Evolutionary conservation across 352 stramenopile genomes (phyloP), one percentile per base, ranked within the genome.

Genomic region (Globisporangium sylvaticum): DNA sequence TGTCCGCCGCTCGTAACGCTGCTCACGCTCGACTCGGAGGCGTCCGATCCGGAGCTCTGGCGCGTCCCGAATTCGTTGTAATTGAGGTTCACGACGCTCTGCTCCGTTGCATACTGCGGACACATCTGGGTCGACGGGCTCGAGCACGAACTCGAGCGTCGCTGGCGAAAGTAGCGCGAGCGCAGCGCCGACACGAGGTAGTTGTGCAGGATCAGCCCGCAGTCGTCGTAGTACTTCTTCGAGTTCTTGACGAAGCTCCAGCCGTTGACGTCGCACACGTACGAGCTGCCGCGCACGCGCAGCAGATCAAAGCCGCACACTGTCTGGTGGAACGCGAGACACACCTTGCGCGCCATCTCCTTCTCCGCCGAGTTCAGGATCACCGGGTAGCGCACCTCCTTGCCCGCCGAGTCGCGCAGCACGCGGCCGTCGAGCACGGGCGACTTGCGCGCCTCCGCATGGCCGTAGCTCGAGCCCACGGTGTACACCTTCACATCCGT

Each of bases 401-500:
- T 99, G 8, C 98, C 98, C 53, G 98, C 95, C 8, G 88, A 92
- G 78, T 99, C 97, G 53, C 98, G 83, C 65, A 95, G 69, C 22
- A 95, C 88, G 18, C 85, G 81, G 1, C 98, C 98, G 81, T 99
- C 98, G 1, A 99, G 92, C 18, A 98, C 96, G 0, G 98, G 98
- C 31, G 91, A 98, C 84, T 99, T 99, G 53, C 98, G 83, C 7
- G 98, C 98, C 76, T 99, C 98, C 3, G 97, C 97, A 74, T 99
- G 98, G 54, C 96, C 98, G 69, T 99, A 99, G 72, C 97, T 97
- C 5, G 97, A 96, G 3, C 97, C 98, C 0, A 99, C 97, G 2
- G 96, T 99, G 74, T 99, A 98, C n/a, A 98, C 98, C 72, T 99
- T 99, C 29, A 99, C 97, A 77, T 99, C 98, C 4, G 97, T 99